Base-by-base conservation (phyloP, 768 basidiomycete species). In the Phylloporus scabripes region DNA sequence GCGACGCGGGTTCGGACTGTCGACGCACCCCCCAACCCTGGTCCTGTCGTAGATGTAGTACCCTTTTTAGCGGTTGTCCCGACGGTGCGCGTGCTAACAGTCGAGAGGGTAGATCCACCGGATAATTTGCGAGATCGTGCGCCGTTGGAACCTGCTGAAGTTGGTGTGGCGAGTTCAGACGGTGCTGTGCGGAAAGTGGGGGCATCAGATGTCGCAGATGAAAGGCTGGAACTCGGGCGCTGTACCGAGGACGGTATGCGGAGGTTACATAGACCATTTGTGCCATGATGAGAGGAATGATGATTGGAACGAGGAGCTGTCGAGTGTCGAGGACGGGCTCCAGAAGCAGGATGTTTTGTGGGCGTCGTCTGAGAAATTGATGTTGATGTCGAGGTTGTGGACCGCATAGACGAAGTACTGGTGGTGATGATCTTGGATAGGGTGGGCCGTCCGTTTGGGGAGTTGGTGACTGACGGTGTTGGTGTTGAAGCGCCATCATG, bases 101-200 rank as follows among this genome's bases (percentile, higher is more conserved):
- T 66, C 15, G 66, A 66, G 3, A 68, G 39, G 0, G 64, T 64
- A 2, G 65, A 66, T 10, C 66, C 66, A 34, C 57, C 51, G 0
- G 65, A 66, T 11, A 36, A 39, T 51, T 66, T 66, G 20, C 65
- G 67, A 6, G 62, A 65, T 21, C 65, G 66, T 4, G 53, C 34
- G 11, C 53, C 56, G 12, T 36, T 53, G 0, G 63, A 62, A 6
- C 56, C 57, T 4, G 62, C 49, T 6, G 64, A 66, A 5, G 59
- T 66, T 7, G 67, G 65, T 3, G 67, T 66, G 20, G 51, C 18
- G 7, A 62, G 48, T 23, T 66, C 67, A 23, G 64, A 66, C 6
- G 23, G 54, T 24, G 67, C 65, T 1, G 67, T 67, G 20, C 60
- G 63, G 53, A 68, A 67, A 0, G 67, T 68, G 7, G 52, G 48